phyloP scores from a whole-genome alignment of 257 asterid species.

The Apocynum venetum region DNA sequence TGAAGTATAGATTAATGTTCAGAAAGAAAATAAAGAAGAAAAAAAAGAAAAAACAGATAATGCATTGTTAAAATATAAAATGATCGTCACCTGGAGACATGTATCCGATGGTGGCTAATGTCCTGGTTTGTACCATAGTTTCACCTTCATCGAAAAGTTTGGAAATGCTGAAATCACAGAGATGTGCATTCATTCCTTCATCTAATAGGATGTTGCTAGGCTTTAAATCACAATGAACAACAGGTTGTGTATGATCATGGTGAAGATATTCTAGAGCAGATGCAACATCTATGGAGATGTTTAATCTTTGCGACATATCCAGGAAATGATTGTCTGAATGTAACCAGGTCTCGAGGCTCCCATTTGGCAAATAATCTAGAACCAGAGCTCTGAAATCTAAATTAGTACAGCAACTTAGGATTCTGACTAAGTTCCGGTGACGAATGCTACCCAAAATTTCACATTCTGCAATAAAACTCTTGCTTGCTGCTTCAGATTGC shows the following conservation, averaged over 20 bases:
- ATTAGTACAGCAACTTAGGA: slow-evolving; percentile 30
- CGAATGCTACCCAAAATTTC: slow-evolving; percentile 33
- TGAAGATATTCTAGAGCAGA: slow-evolving; percentile 22
- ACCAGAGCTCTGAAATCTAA: slow-evolving; percentile 25
- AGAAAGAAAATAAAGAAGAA: background rate
- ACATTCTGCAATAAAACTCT: slow-evolving; percentile 33
- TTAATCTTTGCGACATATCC: slow-evolving; percentile 10
- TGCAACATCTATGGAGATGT: slow-evolving; percentile 19
- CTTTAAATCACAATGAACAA: slow-evolving; percentile 22
- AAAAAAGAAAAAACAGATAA: background rate
- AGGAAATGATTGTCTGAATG: slow-evolving; percentile 8
- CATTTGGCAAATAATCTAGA: slow-evolving; percentile 22
- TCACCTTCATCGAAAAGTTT: slow-evolving; percentile 10
- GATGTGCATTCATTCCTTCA: slow-evolving; percentile 9
- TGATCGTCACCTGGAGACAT: slow-evolving; percentile 21
- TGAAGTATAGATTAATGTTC: background rate
- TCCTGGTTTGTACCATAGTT: slow-evolving; percentile 11
- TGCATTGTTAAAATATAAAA: background rate
- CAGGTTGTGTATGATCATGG: slow-evolving; percentile 11
- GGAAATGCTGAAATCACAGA: slow-evolving; percentile 17
- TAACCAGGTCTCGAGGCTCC: slow-evolving; percentile 31
- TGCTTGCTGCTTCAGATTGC: slow-evolving; percentile 24
- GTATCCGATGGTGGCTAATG: slow-evolving; percentile 24
- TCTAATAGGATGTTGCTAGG: slow-evolving; percentile 20
- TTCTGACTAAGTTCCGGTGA: slow-evolving; percentile 40